These are phyloP conservation scores for Claviceps sp. DNA, from an alignment of 2,329 filamentous ascomycete species.

Conservation along the genomic window DNA sequence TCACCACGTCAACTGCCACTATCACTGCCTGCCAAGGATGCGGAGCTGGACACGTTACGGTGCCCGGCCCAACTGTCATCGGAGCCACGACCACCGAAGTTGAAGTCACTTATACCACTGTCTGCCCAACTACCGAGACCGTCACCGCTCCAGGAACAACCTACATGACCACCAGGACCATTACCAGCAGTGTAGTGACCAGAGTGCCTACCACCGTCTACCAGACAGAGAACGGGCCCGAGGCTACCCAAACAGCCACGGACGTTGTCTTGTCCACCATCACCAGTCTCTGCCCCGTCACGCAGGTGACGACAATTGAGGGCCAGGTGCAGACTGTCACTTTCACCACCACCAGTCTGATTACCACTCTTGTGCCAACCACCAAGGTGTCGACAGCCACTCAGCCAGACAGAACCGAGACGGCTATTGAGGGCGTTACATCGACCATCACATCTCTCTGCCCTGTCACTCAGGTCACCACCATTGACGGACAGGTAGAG, in stretches of 20 bases:
- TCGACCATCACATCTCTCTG: slow-evolving; percentile 28
- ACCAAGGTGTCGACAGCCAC: slow-evolving; percentile 19
- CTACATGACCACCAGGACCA: slow-evolving; percentile 13
- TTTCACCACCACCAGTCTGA: slow-evolving; percentile 11
- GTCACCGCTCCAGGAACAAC: slow-evolving; percentile 22
- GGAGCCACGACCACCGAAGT: slow-evolving; percentile 19
- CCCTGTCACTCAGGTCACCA: slow-evolving; percentile 20
- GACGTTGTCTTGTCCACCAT: slow-evolving; percentile 24
- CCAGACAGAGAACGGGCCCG: slow-evolving; percentile 16
- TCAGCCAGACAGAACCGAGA: slow-evolving; percentile 17
- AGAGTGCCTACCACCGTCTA: slow-evolving; percentile 17
- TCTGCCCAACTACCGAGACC: slow-evolving; percentile 22
- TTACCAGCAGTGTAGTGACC: slow-evolving; percentile 15
- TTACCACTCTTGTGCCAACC: slow-evolving; percentile 16
- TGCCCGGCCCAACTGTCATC: slow-evolving; percentile 21
- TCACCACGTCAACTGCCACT: slow-evolving; percentile 29
- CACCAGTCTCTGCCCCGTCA: slow-evolving; percentile 29
- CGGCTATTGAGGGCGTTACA: slow-evolving; percentile 18
- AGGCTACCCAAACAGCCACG: slow-evolving; percentile 18
- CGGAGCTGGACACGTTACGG: slow-evolving; percentile 19
- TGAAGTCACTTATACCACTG: slow-evolving; percentile 26
- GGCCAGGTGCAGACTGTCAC: slow-evolving; percentile 8
- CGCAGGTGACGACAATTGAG: slow-evolving; percentile 10
- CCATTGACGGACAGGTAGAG: slow-evolving; percentile 6
- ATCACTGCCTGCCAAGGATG: slow-evolving; percentile 27